Evolutionary conservation across 2,329 filamentous ascomycete genomes (phyloP).

Genomic region (Diaporthe vexans): DNA sequence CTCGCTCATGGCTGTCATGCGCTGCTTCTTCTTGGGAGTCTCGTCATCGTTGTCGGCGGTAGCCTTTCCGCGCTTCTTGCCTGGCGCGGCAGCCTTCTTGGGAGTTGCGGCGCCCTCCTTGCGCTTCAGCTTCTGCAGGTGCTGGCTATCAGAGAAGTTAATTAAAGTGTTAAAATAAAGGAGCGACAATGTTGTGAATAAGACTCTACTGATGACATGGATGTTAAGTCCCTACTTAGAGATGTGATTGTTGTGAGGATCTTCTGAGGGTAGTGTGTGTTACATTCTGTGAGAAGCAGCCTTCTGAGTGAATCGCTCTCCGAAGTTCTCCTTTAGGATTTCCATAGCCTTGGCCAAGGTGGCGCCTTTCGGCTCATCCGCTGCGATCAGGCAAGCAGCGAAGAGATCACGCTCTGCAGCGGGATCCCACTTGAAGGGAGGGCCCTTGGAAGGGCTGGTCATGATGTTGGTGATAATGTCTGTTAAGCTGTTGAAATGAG

Average conservation of each 20-base stretch:
- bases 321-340: constrained; percentile 42
- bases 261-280: neutral
- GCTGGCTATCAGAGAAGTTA: constrained; percentile 48
- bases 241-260: neutral
- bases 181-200: too few relatives aligned
- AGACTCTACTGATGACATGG: neutral
- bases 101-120: constrained; percentile 45
- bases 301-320: constrained; percentile 33
- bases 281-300: constrained; percentile 39
- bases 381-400: constrained; percentile 44
- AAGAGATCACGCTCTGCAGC: constrained; percentile 49
- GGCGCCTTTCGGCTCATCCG: constrained; percentile 45
- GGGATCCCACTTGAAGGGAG: constrained; percentile 48
- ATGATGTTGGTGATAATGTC: constrained; percentile 25
- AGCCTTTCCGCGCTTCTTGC: constrained; percentile 37
- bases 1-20: neutral
- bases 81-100: constrained; percentile 42
- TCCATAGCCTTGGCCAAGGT: constrained; percentile 45
- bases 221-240: constrained; percentile 23
- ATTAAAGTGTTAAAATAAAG: neutral
- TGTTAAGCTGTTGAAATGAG: neutral
- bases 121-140: constrained; percentile 52
- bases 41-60: neutral
- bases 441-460: constrained; percentile 32
- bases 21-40: constrained; percentile 20